These are phyloP conservation scores for Rhizopogon roseolus DNA, from an alignment of 768 basidiomycete genomes.

Conservation along the genomic window DNA sequence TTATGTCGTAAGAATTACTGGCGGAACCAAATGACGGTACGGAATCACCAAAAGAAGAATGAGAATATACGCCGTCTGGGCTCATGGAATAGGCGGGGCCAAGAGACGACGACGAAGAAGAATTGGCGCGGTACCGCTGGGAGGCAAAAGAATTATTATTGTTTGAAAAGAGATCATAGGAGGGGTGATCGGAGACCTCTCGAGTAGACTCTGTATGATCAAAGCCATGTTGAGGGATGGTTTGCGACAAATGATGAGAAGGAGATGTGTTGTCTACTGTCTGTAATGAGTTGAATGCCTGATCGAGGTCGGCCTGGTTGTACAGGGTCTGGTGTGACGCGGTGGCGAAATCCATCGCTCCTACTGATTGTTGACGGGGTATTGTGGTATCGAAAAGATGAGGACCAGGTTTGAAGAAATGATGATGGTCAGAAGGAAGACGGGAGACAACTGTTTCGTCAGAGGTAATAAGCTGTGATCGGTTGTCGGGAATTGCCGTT, in stretches of 20 bases:
- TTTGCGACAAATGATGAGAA: conserved; percentile 30
- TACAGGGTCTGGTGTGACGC: conserved; percentile 40
- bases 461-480: conserved; percentile 43
- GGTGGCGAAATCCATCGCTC: conserved; percentile 47
- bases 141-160: conserved; percentile 43
- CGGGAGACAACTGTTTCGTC: conserved; percentile 29
- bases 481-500: conserved; percentile 53
- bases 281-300: conserved; percentile 44
- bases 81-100: conserved; percentile 50
- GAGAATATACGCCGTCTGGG: conserved; percentile 55
- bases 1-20: conserved; percentile 59
- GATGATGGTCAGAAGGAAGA: conserved; percentile 29
- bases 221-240: conserved; percentile 36
- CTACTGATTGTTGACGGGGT: conserved; percentile 39
- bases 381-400: conserved; percentile 48
- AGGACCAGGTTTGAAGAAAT: conserved; percentile 30
- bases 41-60: conserved; percentile 55
- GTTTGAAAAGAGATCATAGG: conserved; percentile 63
- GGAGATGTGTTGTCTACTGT: conserved; percentile 33
- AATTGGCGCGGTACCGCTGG: conserved; percentile 66
- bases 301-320: conserved; percentile 53
- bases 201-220: conserved; percentile 48
- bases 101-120: conserved; percentile 67
- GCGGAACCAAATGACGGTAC: conserved; percentile 54
- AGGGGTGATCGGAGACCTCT: conserved; percentile 50